Evolutionary conservation across 140 eudicot genomes (phyloP).

Genomic region (Cichorium intybus): DNA sequence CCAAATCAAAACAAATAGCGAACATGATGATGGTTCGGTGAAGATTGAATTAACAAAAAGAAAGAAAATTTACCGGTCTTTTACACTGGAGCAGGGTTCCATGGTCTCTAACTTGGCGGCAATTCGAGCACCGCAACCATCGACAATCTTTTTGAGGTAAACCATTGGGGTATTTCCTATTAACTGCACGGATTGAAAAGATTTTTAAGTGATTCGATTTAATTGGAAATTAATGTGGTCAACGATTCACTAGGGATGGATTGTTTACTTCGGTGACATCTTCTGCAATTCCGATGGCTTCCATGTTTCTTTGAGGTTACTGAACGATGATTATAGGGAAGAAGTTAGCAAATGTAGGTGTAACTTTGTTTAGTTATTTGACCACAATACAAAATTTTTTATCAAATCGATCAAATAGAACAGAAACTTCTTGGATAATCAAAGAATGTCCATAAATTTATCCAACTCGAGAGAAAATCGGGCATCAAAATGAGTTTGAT

Average conservation of each 20-base stretch:
- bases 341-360: slow-evolving; percentile 12
- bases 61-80: slow-evolving; percentile 53
- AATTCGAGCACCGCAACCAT: slow-evolving; percentile 65
- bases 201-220: background rate
- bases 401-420: background rate
- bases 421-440: background rate
- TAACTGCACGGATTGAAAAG: slow-evolving; percentile 33
- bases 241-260: slow-evolving; percentile 12
- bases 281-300: slow-evolving; percentile 43
- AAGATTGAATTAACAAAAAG: background rate
- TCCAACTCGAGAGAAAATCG: background rate
- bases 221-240: background rate
- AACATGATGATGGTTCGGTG: background rate
- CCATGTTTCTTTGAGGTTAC: slow-evolving; percentile 46
- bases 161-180: slow-evolving; percentile 83
- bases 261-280: slow-evolving; percentile 63
- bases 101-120: slow-evolving; percentile 72
- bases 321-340: slow-evolving; percentile 16
- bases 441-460: too few species aligned
- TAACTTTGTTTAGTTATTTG: background rate
- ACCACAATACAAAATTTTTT: background rate
- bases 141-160: slow-evolving; percentile 63
- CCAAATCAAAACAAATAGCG: background rate
- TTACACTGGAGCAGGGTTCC: slow-evolving; percentile 82
- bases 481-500: too few species aligned